Percentiles rank a stretch among this genome's conserved stretches.
Evolutionary conservation across 345 rosid genomes (phyloP).

Genomic region (Gossypium longicalyx): DNA sequence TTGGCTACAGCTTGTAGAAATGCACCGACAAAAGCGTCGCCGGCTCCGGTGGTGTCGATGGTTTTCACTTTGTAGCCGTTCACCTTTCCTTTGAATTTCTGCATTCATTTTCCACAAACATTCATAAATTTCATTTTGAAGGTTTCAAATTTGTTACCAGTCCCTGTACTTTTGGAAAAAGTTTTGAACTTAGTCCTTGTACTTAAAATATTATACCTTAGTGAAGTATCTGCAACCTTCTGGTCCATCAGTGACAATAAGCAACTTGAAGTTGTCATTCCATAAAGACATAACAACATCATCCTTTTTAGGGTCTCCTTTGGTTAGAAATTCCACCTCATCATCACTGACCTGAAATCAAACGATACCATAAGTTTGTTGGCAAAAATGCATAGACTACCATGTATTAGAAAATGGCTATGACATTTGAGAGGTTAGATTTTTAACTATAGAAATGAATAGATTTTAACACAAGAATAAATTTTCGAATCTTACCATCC

Average conservation of each 20-base stretch:
- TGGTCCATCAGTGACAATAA: conserved; percentile 61
- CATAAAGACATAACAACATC: conserved; percentile 49
- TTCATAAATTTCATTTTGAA: background rate
- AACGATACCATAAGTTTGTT: background rate
- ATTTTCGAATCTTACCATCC: no score
- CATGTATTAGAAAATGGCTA: no score
- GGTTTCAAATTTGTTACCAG: no score
- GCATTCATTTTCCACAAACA: background rate
- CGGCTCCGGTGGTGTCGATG: conserved; percentile 1
- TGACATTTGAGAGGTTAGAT: no score
- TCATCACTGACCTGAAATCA: conserved; percentile 46
- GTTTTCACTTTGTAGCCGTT: background rate
- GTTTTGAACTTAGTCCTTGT: no score
- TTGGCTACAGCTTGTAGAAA: background rate
- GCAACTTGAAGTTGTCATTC: conserved; percentile 54
- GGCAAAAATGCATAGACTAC: no score
- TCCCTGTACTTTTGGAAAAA: no score
- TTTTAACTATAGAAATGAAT: no score
- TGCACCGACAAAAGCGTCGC: conserved; percentile 4
- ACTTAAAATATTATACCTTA: conserved; percentile 25
- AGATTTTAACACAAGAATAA: no score
- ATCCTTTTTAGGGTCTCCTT: conserved; percentile 48
- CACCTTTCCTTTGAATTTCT: conserved; percentile 6
- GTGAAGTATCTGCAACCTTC: conserved; percentile 67
- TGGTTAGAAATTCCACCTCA: conserved; percentile 49